Conservation (phyloP, 2,329 filamentous ascomycete species). For the Ceratocystis cacaofunesta region DNA sequence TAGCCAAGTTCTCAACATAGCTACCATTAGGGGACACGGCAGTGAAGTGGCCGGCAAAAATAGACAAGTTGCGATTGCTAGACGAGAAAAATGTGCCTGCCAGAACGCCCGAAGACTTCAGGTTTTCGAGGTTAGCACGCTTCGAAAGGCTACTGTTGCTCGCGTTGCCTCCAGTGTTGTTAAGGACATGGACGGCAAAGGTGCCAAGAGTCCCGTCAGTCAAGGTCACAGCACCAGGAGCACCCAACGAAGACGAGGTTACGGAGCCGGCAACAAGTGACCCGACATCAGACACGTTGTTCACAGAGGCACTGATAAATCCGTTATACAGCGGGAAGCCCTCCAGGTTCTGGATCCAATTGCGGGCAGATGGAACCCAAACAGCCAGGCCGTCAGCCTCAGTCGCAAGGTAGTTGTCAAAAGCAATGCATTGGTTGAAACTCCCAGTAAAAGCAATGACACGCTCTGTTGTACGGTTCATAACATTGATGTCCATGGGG, state of each 20-base stretch:
- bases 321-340: constrained; percentile 54
- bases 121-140: neutral
- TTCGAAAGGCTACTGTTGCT: constrained; percentile 27
- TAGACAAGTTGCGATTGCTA: constrained; percentile 61
- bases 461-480: constrained; percentile 48
- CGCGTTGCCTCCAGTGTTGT: constrained; percentile 25
- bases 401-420: constrained; percentile 45
- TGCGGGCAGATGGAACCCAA: constrained; percentile 73
- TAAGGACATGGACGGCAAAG: constrained; percentile 42
- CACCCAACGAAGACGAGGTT: constrained; percentile 56
- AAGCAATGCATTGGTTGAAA: constrained; percentile 59
- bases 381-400: constrained; percentile 65
- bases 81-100: constrained; percentile 64
- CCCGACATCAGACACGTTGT: constrained; percentile 47
- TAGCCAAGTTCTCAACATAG: constrained; percentile 60
- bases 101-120: constrained; percentile 44
- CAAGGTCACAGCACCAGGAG: constrained; percentile 58
- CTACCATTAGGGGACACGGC: constrained; percentile 54
- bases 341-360: constrained; percentile 75
- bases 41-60: constrained; percentile 76
- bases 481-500: constrained; percentile 65
- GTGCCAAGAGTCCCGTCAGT: constrained; percentile 36
- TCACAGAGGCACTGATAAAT: constrained; percentile 50
- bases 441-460: constrained; percentile 68
- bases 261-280: constrained; percentile 75